Conservation (phyloP, 768 basidiomycete species). For the Boletus subparvulus region DNA sequence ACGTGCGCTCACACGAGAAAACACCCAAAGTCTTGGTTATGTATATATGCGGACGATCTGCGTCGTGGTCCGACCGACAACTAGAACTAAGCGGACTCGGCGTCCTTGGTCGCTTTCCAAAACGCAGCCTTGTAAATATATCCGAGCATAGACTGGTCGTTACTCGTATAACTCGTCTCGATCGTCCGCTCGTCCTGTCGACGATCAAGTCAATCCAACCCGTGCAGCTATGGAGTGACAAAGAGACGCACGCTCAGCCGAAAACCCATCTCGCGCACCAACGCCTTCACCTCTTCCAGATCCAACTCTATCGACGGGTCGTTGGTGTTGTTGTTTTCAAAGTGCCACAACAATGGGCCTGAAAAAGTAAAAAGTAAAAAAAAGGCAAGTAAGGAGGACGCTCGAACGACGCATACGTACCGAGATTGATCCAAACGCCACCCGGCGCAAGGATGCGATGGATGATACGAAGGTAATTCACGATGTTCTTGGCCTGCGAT, state of each 20-base stretch:
- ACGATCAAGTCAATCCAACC: background rate
- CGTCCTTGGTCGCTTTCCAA: constrained; percentile 67
- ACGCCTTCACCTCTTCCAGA: constrained; percentile 81
- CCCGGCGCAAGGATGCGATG: constrained; percentile 79
- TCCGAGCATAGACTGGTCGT: constrained; percentile 74
- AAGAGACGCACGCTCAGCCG: constrained; percentile 62
- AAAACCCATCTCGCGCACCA: constrained; percentile 77
- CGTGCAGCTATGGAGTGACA: background rate
- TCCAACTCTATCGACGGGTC: constrained; percentile 86
- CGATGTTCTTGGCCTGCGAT: constrained; percentile 83
- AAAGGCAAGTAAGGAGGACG: too few relatives aligned
- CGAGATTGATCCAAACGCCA: constrained; percentile 91
- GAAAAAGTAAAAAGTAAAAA: too few relatives aligned
- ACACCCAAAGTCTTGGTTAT: too few relatives aligned
- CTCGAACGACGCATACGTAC: background rate
- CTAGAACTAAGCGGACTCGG: background rate
- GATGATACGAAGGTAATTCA: constrained; percentile 87
- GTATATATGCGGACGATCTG: too few relatives aligned
- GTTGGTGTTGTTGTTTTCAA: constrained; percentile 80
- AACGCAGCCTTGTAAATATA: constrained; percentile 85
- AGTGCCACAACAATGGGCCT: constrained; percentile 96
- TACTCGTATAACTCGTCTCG: constrained; percentile 84
- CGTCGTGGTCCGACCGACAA: background rate
- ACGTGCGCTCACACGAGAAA: too few relatives aligned
- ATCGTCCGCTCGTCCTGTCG: constrained; percentile 85